These are phyloP conservation scores for Verticillium nubilum DNA, from an alignment of 2,329 filamentous ascomycete species.

Conservation along the genomic window DNA sequence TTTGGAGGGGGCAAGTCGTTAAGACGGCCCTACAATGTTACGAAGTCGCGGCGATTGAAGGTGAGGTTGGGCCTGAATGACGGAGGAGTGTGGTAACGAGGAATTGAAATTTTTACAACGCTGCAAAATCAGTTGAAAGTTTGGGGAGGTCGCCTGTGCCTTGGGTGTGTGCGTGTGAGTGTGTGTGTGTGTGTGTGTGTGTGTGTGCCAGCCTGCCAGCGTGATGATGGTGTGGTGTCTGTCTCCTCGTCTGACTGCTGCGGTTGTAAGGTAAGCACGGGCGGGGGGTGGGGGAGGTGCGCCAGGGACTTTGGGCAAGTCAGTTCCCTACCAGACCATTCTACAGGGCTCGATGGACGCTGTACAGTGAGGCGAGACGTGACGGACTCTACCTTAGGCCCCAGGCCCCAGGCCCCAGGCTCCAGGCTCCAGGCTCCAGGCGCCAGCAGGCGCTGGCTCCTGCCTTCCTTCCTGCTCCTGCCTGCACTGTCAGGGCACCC, in stretches of 20 bases:
- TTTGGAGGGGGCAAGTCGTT: slow-evolving; percentile 1
- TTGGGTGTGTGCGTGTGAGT: too few species aligned
- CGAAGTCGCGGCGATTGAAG: slow-evolving; percentile 5
- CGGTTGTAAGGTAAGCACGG: slow-evolving; percentile 2
- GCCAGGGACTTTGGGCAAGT: neutral
- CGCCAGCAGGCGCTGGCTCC: neutral
- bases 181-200: neutral
- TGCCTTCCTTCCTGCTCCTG: slow-evolving; percentile 1
- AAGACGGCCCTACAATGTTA: slow-evolving; percentile 2
- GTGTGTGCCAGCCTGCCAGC: too few species aligned
- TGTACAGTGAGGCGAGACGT: neutral
- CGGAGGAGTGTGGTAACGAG: slow-evolving; percentile 5
- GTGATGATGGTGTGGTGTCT: slow-evolving; percentile 3
- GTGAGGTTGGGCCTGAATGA: slow-evolving; percentile 10
- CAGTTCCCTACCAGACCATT: neutral
- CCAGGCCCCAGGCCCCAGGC: slow-evolving; percentile 2
- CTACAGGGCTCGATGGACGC: neutral
- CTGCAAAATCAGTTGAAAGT: neutral
- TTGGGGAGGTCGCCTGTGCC: slow-evolving; percentile 6
- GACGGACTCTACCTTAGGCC: too few species aligned
- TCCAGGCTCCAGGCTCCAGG: slow-evolving; percentile 2
- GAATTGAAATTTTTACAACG: neutral
- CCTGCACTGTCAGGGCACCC: slow-evolving; percentile 7
- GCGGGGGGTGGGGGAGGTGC: neutral
- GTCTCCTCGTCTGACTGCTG: slow-evolving; percentile 4